A percentile compares a stretch with the other conserved stretches of the same genome.
Conservation (phyloP, 305 asterid genomes). For the Ilex paraguariensis region DNA sequence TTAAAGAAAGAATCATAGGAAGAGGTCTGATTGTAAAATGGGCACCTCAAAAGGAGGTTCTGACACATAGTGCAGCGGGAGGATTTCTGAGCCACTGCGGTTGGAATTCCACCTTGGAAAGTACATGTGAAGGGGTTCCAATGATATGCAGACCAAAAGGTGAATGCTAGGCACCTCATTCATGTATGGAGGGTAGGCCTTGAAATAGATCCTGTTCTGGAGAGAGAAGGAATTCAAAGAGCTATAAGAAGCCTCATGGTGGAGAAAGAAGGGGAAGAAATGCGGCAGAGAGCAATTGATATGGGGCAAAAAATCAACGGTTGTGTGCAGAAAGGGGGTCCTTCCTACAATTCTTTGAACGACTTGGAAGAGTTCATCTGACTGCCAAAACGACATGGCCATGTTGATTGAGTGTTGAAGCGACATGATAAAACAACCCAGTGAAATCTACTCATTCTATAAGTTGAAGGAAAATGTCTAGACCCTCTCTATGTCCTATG, state of each 20-base stretch:
- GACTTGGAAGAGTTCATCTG: background rate
- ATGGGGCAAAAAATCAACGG: constrained; percentile 5
- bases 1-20: background rate
- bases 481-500: no score
- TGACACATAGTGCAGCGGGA: constrained; percentile 16
- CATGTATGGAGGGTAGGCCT: constrained; percentile 21
- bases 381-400: no score
- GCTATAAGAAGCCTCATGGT: constrained; percentile 11
- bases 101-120: constrained; percentile 21
- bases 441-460: no score
- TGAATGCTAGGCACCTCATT: constrained; percentile 15
- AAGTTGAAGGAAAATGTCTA: no score
- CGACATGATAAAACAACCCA: no score
- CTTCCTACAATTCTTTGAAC: constrained; percentile 11
- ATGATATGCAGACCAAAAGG: constrained; percentile 20
- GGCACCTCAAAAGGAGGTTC: constrained; percentile 25
- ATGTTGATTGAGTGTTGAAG: no score
- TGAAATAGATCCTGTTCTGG: constrained; percentile 6
- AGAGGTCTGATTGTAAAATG: constrained; percentile 18
- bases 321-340: constrained; percentile 8
- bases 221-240: constrained; percentile 11
- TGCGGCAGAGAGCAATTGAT: constrained; percentile 13
- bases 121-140: constrained; percentile 14
- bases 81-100: constrained; percentile 23
- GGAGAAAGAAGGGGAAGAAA: constrained; percentile 14